Percentiles rank a stretch among this genome's conserved stretches.
Conservation (phyloP, 202 grass and related monocot species). For the Carex arenaria region DNA sequence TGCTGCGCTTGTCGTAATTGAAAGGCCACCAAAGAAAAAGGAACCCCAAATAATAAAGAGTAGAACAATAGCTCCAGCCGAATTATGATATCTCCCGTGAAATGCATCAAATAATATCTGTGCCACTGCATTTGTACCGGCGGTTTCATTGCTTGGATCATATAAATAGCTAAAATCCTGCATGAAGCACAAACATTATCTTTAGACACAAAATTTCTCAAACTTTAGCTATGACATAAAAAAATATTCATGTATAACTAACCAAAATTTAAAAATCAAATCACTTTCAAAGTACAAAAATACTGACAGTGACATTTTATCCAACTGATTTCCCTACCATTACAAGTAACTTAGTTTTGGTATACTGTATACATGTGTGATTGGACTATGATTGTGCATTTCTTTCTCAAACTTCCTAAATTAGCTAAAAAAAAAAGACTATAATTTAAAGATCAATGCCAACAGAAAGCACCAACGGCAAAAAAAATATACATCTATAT, state of each 20-base stretch:
- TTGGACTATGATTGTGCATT: background rate
- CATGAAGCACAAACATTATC: background rate
- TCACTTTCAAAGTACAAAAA: background rate
- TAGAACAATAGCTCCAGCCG: slow-evolving; percentile 59
- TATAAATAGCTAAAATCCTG: slow-evolving; percentile 76
- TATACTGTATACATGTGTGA: background rate
- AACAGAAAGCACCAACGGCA: background rate
- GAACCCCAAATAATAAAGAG: slow-evolving; percentile 95
- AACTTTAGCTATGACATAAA: background rate
- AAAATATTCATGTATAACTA: background rate
- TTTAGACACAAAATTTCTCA: background rate
- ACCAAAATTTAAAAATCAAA: background rate
- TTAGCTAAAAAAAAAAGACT: background rate
- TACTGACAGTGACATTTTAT: background rate
- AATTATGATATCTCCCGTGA: slow-evolving; percentile 71
- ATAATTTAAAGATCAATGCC: slow-evolving; percentile 2
- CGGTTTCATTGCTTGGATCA: slow-evolving; percentile 65
- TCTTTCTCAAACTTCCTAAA: background rate
- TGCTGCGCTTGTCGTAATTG: slow-evolving; percentile 92
- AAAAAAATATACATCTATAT: background rate
- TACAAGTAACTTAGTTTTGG: background rate
- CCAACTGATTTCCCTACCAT: background rate
- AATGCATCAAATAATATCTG: slow-evolving; percentile 97
- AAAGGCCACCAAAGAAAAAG: slow-evolving; percentile 97
- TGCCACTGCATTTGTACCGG: slow-evolving; percentile 67